A percentile compares a stretch with the other conserved stretches of the same genome.
These are phyloP conservation scores for Neurospora sp. DNA, from an alignment of 495 filamentous ascomycete species.

Conservation along the genomic window DNA sequence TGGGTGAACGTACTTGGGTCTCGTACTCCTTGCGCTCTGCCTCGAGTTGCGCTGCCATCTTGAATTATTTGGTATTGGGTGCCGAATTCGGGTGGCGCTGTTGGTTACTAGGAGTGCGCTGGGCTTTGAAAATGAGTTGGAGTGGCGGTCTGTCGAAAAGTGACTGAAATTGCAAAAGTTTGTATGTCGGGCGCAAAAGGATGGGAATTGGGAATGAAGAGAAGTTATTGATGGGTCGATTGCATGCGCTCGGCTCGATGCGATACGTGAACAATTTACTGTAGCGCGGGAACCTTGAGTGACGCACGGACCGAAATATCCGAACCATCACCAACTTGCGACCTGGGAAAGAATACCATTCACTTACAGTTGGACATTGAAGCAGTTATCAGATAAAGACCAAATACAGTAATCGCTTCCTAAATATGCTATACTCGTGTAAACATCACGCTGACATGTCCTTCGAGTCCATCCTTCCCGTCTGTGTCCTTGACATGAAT, in stretches of 20 bases:
- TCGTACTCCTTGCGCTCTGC: constrained; percentile 74
- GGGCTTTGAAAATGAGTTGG: neutral
- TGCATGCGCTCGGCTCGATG: neutral
- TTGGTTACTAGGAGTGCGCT: neutral
- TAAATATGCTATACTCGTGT: neutral
- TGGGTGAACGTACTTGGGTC: constrained; percentile 50
- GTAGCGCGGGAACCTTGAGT: neutral
- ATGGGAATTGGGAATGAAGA: neutral
- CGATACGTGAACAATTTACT: neutral
- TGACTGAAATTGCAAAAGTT: neutral
- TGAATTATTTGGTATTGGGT: neutral
- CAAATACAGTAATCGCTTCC: neutral
- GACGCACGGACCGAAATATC: neutral
- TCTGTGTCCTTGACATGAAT: neutral
- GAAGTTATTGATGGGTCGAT: neutral
- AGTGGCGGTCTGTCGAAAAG: neutral
- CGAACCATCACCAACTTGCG: neutral
- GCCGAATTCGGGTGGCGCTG: neutral
- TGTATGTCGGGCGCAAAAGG: neutral
- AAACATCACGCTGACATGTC: neutral
- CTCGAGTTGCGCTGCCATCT: constrained; percentile 45
- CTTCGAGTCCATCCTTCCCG: neutral
- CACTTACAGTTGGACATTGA: neutral
- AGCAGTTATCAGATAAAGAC: neutral
- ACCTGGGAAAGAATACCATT: neutral